A percentile compares a stretch with the other conserved stretches of the same genome.
These are phyloP conservation scores for Globisporangium heterothallicum DNA, from an alignment of 352 stramenopile genomes.

Conservation along the genomic window DNA sequence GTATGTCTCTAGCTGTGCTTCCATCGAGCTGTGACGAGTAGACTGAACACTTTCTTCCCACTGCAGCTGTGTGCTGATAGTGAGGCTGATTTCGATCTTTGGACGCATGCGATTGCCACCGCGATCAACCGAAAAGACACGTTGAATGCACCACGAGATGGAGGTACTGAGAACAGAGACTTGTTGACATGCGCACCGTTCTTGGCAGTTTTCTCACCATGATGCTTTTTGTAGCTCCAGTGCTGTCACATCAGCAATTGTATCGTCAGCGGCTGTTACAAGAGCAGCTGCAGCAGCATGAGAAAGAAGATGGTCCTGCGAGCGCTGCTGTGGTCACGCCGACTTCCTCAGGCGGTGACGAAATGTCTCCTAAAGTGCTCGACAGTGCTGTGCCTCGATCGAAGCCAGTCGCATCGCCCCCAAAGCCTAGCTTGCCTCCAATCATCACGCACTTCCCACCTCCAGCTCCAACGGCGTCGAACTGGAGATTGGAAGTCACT, in stretches of 20 bases:
- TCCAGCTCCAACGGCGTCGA: constrained; percentile 11
- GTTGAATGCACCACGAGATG: constrained; percentile 15
- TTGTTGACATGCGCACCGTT: background rate
- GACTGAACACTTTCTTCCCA: background rate
- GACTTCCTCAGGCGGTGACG: background rate
- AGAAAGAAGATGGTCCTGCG: background rate
- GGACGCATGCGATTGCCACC: constrained; percentile 71
- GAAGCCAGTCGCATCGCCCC: background rate
- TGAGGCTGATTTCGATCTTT: constrained; percentile 72
- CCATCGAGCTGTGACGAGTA: background rate
- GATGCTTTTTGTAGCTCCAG: constrained; percentile 16
- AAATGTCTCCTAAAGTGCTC: background rate
- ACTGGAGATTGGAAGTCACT: constrained; percentile 48
- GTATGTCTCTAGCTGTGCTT: constrained; percentile 18
- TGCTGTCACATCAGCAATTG: constrained; percentile 68
- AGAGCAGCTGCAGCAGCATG: constrained; percentile 28
- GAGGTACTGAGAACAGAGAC: background rate
- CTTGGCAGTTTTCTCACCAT: background rate
- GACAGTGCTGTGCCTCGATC: background rate
- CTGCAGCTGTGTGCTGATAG: constrained; percentile 62
- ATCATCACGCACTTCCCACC: constrained; percentile 12
- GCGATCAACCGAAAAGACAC: constrained; percentile 73
- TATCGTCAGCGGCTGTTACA: constrained; percentile 68
- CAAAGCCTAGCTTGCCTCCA: constrained; percentile 19
- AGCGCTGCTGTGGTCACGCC: constrained; percentile 12